Base-by-base conservation (phyloP, 495 filamentous ascomycete genomes). In the Talaromyces ruber region DNA sequence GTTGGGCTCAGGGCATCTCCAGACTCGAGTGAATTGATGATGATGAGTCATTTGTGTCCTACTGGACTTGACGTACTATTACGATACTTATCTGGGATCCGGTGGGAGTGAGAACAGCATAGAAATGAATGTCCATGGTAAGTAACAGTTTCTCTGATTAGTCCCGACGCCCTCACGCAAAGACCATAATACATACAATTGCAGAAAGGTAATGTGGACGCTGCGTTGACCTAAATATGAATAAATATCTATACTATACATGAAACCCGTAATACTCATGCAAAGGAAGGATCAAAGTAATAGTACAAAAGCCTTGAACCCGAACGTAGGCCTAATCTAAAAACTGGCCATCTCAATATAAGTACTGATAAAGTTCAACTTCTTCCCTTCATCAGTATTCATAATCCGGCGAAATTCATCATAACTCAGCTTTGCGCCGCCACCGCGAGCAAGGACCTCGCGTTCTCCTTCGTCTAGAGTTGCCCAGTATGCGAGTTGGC, bases 311-410 rank as follows among this genome's bases (percentile, higher is more conserved):
- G 43, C n/a, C 4, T 45, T 7, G n/a, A 47, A 47, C 18, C 5
- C 43, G 8, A 14, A n/a, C 43, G 5, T 5, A 21, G n/a, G 7
- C 43, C 51, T 14, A 26, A 24, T 24, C 24, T 66, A 86, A 63
- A 86, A 85, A 66, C 78, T 83, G 59, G 82, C 84, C 79, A 93
- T 89, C 71, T 94, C 90, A 68, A 93, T 91, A 91, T 91, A 96
- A 60, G 80, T 87, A 18, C 87, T 88, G 32, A 94, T 77, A 73
- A 93, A 94, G 58, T 86, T 87, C 61, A 95, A 79, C 25, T 81
- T 75, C 45, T 77, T 74, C 34, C 86, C 86, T 53, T 84, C 82
- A 56, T 82, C 80, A 16, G 79, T 79, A 58, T 81, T 83, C 78
- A 93, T 90, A 43, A 88, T 84, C 26, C 74, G 71, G 62, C 88